A percentile compares a stretch with the other conserved stretches of the same genome.
Conservation (phyloP, 2,329 filamentous ascomycete species). For the Bipolaris gigantea region DNA sequence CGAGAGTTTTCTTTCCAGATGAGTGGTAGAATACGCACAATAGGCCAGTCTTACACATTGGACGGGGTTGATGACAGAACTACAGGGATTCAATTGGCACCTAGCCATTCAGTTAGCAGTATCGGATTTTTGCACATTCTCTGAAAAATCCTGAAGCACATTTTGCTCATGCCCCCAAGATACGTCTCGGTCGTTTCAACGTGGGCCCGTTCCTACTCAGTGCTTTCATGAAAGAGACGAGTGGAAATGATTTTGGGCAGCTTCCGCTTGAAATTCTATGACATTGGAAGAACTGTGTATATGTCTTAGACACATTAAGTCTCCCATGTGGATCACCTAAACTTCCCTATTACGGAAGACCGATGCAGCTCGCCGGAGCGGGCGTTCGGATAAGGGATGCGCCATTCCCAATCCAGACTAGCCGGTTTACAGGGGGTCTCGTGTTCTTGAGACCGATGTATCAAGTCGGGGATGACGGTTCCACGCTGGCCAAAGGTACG, state of each 20-base stretch:
- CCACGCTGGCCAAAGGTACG: not conserved
- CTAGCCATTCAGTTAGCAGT: too few relatives aligned
- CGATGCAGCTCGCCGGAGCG: not conserved
- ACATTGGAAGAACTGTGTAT: not conserved
- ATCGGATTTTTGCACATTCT: not conserved
- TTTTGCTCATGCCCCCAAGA: not conserved
- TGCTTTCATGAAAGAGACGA: not conserved
- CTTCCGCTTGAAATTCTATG: not conserved
- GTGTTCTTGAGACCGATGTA: slow-evolving; percentile 7
- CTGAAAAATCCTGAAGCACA: not conserved
- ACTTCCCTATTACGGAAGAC: not conserved
- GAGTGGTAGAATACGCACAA: too few relatives aligned
- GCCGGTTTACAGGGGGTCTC: slow-evolving; percentile 16
- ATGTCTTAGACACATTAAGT: not conserved
- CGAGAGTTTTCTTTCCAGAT: too few relatives aligned
- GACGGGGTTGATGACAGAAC: not conserved
- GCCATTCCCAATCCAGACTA: slow-evolving; percentile 2
- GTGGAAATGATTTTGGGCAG: not conserved
- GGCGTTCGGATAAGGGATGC: not conserved
- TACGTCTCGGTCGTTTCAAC: not conserved
- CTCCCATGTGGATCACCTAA: not conserved
- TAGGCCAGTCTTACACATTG: too few relatives aligned
- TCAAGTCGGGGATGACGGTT: slow-evolving; percentile 9
- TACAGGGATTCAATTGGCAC: not conserved
- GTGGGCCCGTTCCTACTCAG: not conserved